Conservation (phyloP, 805 yeast genomes). For the Barnettozyma siamensis region DNA sequence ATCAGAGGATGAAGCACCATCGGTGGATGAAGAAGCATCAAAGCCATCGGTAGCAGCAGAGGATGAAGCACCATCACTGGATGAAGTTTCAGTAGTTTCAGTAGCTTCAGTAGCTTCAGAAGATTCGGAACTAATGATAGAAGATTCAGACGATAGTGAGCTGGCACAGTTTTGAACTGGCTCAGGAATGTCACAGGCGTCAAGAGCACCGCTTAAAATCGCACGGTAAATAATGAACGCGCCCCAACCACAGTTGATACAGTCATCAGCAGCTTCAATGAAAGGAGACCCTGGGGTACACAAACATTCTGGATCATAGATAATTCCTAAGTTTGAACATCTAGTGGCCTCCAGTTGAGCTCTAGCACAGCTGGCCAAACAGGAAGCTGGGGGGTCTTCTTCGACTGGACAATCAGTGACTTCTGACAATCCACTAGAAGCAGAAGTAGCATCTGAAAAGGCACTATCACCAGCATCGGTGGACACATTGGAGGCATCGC, state of each 20-base stretch:
- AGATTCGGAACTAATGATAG: conserved; percentile 16
- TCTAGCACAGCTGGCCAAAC: too few species aligned
- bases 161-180: conserved; percentile 18
- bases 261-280: conserved; percentile 15
- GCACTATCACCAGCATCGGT: too few species aligned
- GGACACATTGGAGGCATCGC: too few species aligned
- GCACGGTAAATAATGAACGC: conserved; percentile 26
- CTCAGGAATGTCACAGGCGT: conserved; percentile 12
- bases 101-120: neutral
- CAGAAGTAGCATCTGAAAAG: neutral
- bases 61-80: neutral
- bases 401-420: neutral
- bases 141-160: conserved; percentile 7
- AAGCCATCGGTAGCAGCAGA: neutral
- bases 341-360: too few species aligned
- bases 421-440: neutral
- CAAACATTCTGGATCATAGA: conserved; percentile 11
- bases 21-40: too few species aligned
- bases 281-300: conserved; percentile 16
- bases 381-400: too few species aligned
- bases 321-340: neutral
- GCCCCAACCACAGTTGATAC: conserved; percentile 34
- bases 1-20: neutral
- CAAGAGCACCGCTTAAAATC: conserved; percentile 15
- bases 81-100: neutral